phyloP scores from a whole-genome alignment of 2,329 filamentous ascomycete genomes.

The Xylariaceae sp. region DNA sequence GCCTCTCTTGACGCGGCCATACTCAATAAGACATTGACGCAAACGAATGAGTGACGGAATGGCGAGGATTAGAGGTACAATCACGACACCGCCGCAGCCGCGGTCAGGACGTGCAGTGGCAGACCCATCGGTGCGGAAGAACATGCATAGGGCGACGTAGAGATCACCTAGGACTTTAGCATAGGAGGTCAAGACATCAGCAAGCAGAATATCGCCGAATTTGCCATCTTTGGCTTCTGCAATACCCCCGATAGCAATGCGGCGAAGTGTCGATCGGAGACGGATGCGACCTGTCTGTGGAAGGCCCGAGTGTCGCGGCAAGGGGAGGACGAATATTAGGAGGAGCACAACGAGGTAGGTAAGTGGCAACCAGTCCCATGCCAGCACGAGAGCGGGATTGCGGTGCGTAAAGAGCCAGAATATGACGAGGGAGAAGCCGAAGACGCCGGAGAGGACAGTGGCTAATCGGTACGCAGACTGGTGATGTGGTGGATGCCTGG shows the following conservation, averaged over 20 bases:
- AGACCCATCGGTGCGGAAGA: constrained; percentile 66
- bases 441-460: constrained; percentile 68
- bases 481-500: constrained; percentile 72
- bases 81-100: constrained; percentile 71
- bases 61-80: constrained; percentile 82
- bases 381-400: constrained; percentile 65
- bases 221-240: constrained; percentile 86
- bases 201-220: constrained; percentile 89
- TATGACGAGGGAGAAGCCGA: constrained; percentile 67
- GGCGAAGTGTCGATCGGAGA: constrained; percentile 71
- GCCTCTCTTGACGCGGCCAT: constrained; percentile 63
- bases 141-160: constrained; percentile 90
- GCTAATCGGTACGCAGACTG: constrained; percentile 84
- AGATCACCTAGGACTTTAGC: constrained; percentile 88
- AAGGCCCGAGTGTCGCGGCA: constrained; percentile 56
- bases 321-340: constrained; percentile 65
- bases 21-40: constrained; percentile 90
- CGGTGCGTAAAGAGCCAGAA: constrained; percentile 84
- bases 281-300: constrained; percentile 71
- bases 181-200: constrained; percentile 93
- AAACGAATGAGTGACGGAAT: constrained; percentile 83
- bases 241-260: constrained; percentile 80
- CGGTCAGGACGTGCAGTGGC: constrained; percentile 81
- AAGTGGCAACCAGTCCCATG: constrained; percentile 84
- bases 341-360: constrained; percentile 73